Conservation (phyloP, 805 yeast genomes). For the Candida sithepensis region DNA sequence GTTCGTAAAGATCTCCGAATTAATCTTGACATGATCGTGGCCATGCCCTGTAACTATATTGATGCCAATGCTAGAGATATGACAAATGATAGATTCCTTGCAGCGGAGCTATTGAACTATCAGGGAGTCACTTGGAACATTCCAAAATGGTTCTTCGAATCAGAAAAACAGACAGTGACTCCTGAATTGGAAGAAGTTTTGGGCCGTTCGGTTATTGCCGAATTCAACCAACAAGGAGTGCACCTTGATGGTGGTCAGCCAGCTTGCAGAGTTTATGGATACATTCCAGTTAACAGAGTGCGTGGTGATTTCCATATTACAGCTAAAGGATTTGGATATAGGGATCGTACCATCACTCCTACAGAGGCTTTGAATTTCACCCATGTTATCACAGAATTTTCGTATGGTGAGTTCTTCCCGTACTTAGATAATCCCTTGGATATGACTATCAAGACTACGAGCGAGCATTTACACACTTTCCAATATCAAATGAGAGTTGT, state of each 20-base stretch:
- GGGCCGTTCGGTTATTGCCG: conserved; percentile 63
- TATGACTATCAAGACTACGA: conserved; percentile 56
- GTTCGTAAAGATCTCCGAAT: conserved; percentile 57
- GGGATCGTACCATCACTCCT: conserved; percentile 45
- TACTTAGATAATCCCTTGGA: conserved; percentile 86
- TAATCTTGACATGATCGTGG: conserved; percentile 76
- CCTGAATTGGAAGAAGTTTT: conserved; percentile 67
- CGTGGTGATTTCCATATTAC: conserved; percentile 83
- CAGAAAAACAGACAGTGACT: conserved; percentile 41
- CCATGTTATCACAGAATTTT: conserved; percentile 80
- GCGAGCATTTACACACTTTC: conserved; percentile 45
- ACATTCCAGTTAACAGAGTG: conserved; percentile 80
- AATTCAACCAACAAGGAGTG: conserved; percentile 45
- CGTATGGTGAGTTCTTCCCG: conserved; percentile 90
- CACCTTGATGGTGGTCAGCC: conserved; percentile 53
- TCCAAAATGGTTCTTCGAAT: conserved; percentile 47
- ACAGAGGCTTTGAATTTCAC: conserved; percentile 64
- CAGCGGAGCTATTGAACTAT: conserved; percentile 68
- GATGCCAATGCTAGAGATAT: conserved; percentile 75
- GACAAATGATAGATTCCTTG: conserved; percentile 74
- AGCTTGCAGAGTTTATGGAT: conserved; percentile 85
- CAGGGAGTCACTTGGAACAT: conserved; percentile 59
- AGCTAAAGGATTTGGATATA: conserved; percentile 67
- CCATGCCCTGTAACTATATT: conserved; percentile 76
- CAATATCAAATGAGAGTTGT: conserved; percentile 75